phyloP scores from a whole-genome alignment of 495 filamentous ascomycete genomes.

The Thermothielavioides terrestris region DNA sequence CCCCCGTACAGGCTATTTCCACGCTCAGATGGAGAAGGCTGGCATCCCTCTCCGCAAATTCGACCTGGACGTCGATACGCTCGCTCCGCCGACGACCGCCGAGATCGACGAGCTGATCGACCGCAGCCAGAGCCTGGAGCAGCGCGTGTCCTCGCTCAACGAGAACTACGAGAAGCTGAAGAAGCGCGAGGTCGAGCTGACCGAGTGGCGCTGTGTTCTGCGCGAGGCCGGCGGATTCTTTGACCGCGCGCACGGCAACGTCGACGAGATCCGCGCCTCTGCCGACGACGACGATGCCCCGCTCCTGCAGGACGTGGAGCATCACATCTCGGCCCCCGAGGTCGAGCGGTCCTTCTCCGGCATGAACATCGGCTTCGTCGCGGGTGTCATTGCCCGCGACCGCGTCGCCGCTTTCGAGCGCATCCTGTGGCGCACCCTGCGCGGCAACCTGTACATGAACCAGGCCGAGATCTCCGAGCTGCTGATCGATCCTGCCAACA shows the following conservation, averaged over 20 bases:
- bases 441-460: constrained; percentile 99
- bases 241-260: constrained; percentile 87
- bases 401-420: constrained; percentile 92
- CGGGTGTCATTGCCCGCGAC: constrained; percentile 89
- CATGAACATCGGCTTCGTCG: constrained; percentile 99
- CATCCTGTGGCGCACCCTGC: constrained; percentile 91
- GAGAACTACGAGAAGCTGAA: constrained; percentile 98
- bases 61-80: constrained; percentile 73
- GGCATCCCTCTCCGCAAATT: constrained; percentile 72
- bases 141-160: constrained; percentile 81
- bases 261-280: constrained; percentile 89
- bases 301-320: constrained; percentile 78
- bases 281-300: constrained; percentile 82
- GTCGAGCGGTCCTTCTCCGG: constrained; percentile 80
- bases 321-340: constrained; percentile 65
- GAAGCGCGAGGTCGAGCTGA: constrained; percentile 92
- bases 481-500: constrained; percentile 85
- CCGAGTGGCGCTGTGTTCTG: constrained; percentile 95
- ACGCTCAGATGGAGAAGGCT: constrained; percentile 87
- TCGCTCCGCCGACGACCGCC: constrained; percentile 76
- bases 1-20: constrained; percentile 68
- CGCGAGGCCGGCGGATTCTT: constrained; percentile 95
- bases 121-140: constrained; percentile 83
- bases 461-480: constrained; percentile 94
- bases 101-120: constrained; percentile 95